Base-by-base conservation (phyloP, 306 rosid species). In the Canavalia ensiformis region DNA sequence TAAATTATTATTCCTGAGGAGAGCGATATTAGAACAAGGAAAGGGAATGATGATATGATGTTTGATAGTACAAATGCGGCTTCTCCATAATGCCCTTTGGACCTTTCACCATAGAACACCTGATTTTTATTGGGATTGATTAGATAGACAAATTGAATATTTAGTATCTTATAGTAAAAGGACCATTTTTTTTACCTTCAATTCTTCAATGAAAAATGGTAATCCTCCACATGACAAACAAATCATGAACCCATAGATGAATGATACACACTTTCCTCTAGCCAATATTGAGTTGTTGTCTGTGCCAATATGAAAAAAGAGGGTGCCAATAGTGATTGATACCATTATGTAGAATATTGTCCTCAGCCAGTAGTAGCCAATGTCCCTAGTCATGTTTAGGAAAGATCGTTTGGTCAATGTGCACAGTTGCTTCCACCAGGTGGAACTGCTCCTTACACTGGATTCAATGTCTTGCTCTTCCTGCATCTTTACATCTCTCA, bases 141-240 rank as follows among this genome's bases (percentile, higher is more conserved):
- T 41, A 73, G 78, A 52, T 74, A 74, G 13, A 28, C 0, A 41
- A 41, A 18, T 46, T 60, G 25, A 44, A 34, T 54, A 2, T 37
- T 13, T 7, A 2, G 54, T 67, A 25, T 29, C 28, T 50, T 50
- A 4, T 2, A 35, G 31, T 30, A 30, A 13, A 25, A 72, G 29
- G 62, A 12, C 10, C 0, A 4, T 35, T 44, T 71, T 3, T 45
- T 75, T 18, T 82, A 90, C 98, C 93, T 94, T 94, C 77, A 94
- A 81, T 68, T 94, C 98, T 84, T 94, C 98, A 41, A 94, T 82
- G 89, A 91, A 89, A 50, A 92, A 94, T 69, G 97, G 98, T 60
- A 94, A 90, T 78, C 95, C 95, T 62, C 94, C 97, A 81, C 86
- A 88, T 86, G 90, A 88, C 68, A 81, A 81, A 72, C 67, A 85